These are phyloP conservation scores for Sarocladium brachiariae DNA, from an alignment of 2,329 filamentous ascomycete species.

Conservation along the genomic window DNA sequence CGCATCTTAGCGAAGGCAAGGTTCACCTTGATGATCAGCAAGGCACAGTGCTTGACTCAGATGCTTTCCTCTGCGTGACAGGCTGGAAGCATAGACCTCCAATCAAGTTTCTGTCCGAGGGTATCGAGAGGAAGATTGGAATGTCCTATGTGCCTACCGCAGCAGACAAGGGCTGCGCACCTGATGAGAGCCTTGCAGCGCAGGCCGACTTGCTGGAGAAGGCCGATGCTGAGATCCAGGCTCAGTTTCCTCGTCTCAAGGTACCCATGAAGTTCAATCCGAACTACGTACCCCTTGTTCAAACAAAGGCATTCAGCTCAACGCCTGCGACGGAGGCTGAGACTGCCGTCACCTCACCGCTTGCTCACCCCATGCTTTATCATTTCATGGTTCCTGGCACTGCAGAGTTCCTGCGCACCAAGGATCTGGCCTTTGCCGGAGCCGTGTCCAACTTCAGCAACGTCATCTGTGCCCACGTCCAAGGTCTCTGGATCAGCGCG, in stretches of 20 bases:
- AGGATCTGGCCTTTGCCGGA: constrained; percentile 39
- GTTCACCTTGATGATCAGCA: constrained; percentile 40
- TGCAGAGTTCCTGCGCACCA: constrained; percentile 26
- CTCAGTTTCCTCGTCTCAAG: constrained; percentile 45
- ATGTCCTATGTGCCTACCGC: constrained; percentile 33
- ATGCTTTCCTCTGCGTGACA: constrained; percentile 49
- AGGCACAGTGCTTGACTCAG: constrained; percentile 38
- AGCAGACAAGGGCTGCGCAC: constrained; percentile 11
- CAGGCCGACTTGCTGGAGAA: constrained; percentile 28
- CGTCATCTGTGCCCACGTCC: constrained; percentile 34
- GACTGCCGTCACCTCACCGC: constrained; percentile 16
- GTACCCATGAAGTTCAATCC: constrained; percentile 31
- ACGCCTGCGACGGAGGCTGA: constrained; percentile 9
- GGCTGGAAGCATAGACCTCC: constrained; percentile 51
- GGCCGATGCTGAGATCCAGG: constrained; percentile 47
- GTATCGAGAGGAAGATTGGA: constrained; percentile 39
- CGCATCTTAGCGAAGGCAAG: constrained; percentile 32
- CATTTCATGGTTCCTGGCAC: constrained; percentile 38
- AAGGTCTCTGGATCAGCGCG: constrained; percentile 58
- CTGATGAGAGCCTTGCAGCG: constrained; percentile 25
- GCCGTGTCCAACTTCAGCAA: constrained; percentile 36
- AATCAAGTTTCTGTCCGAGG: constrained; percentile 44
- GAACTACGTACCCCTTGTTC: constrained; percentile 35
- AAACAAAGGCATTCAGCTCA: constrained; percentile 21
- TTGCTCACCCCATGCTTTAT: constrained; percentile 33